Percentiles rank a stretch among this genome's conserved stretches.
Evolutionary conservation across 1,284 basidiomycete species (phyloP).

Genomic region (Irpex lacteus): DNA sequence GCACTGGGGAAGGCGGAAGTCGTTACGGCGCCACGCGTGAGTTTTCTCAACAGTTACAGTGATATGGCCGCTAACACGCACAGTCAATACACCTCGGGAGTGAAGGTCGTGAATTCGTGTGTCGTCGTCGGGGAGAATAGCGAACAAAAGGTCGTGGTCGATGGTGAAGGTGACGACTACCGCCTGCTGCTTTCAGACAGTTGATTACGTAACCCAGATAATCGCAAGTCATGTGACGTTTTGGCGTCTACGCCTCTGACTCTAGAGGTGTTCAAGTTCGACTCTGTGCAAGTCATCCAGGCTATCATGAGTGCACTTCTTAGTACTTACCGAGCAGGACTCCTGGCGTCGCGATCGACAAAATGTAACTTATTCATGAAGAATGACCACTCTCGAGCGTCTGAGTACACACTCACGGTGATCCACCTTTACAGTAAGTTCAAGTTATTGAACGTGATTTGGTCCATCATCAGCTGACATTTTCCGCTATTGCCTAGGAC

Average conservation of each 20-base stretch:
- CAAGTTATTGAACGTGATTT: too few species aligned
- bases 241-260: neutral
- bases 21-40: conserved; percentile 11
- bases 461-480: too few species aligned
- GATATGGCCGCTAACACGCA: neutral
- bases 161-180: conserved; percentile 26
- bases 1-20: neutral
- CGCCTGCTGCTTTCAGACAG: neutral
- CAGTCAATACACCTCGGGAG: conserved; percentile 12
- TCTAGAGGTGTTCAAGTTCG: too few species aligned
- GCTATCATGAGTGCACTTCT: too few species aligned
- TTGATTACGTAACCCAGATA: conserved; percentile 13
- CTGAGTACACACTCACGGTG: too few species aligned
- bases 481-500: too few species aligned
- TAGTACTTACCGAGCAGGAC: too few species aligned
- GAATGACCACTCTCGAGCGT: too few species aligned
- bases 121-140: conserved; percentile 26
- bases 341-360: too few species aligned
- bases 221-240: conserved; percentile 4
- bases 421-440: too few species aligned
- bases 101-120: conserved; percentile 6
- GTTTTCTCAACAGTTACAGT: neutral
- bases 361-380: too few species aligned
- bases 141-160: conserved; percentile 28
- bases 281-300: too few species aligned